A percentile compares a stretch with the other conserved stretches of the same genome.
These are phyloP conservation scores for Naganishia randhawae DNA, from an alignment of 768 basidiomycete genomes.

Conservation along the genomic window DNA sequence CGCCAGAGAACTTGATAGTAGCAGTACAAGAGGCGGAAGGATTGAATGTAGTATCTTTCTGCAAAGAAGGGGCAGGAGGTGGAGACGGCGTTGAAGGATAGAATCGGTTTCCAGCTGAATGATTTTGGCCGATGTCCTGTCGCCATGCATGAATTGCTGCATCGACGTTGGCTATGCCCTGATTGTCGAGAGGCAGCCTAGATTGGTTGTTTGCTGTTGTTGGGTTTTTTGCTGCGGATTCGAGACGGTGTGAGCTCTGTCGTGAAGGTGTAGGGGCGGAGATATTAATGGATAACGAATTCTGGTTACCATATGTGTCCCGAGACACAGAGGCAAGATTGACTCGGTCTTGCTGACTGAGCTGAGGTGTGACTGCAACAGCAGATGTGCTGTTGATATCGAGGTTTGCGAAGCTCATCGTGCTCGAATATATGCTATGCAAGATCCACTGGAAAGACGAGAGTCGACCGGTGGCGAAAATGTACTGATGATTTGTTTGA, in stretches of 20 bases:
- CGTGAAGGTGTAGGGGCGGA: background rate
- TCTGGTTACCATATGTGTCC: background rate
- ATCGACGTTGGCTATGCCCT: conserved; percentile 17
- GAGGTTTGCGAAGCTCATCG: conserved; percentile 18
- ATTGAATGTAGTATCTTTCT: conserved; percentile 2
- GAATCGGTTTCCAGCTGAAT: conserved; percentile 1
- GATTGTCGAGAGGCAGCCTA: conserved; percentile 14
- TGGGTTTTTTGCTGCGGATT: background rate
- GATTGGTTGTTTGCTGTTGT: background rate
- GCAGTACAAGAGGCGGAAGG: conserved; percentile 1
- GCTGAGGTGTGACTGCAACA: conserved; percentile 7
- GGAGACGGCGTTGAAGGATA: background rate
- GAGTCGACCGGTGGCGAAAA: conserved; percentile 5
- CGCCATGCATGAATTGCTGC: conserved; percentile 20
- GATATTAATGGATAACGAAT: conserved; percentile 1
- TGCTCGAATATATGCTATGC: conserved; percentile 14
- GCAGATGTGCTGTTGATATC: conserved; percentile 11
- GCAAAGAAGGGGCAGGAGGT: conserved; percentile 7
- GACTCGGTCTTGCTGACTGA: background rate
- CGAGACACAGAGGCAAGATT: background rate
- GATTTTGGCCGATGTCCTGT: conserved; percentile 5
- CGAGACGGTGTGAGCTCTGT: conserved; percentile 23
- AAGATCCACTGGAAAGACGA: conserved; percentile 6
- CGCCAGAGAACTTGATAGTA: background rate
- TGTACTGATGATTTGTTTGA: conserved; percentile 8